Conservation (phyloP, 345 rosid species). For the Turritis glabra region DNA sequence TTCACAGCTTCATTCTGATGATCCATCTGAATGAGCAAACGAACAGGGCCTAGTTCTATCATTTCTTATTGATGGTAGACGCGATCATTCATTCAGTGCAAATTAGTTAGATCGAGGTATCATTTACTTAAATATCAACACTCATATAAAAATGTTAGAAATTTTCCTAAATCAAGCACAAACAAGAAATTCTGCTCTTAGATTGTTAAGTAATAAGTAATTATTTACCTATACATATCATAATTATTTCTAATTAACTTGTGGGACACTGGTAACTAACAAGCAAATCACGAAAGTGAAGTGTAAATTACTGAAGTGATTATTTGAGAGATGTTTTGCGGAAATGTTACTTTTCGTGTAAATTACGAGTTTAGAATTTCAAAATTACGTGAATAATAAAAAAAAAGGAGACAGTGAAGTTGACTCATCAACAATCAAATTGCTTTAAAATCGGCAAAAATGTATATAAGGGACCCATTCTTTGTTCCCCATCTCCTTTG, state of each 20-base stretch:
- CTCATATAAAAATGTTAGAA: no score
- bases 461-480: conserved; percentile 55
- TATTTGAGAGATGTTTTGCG: not conserved
- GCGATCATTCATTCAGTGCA: not conserved
- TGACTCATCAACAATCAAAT: conserved; percentile 60
- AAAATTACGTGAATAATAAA: conserved; percentile 36
- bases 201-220: no score
- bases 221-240: not conserved
- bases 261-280: not conserved
- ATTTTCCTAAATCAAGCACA: no score
- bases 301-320: conserved; percentile 12
- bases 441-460: conserved; percentile 34
- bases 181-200: no score
- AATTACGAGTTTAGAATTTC: conserved; percentile 15
- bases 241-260: not conserved
- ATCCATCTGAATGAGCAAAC: no score
- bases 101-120: not conserved
- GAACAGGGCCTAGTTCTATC: no score
- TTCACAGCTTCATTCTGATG: no score
- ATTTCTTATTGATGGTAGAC: not conserved
- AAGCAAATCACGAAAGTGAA: conserved; percentile 14
- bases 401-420: conserved; percentile 53
- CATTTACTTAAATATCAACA: not conserved
- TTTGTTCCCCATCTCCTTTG: conserved; percentile 52
- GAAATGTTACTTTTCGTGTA: conserved; percentile 25